A percentile compares a stretch with the other conserved stretches of the same genome.
phyloP scores from a whole-genome alignment of 169 alveolate genomes.

The Eimeria acervulina region DNA sequence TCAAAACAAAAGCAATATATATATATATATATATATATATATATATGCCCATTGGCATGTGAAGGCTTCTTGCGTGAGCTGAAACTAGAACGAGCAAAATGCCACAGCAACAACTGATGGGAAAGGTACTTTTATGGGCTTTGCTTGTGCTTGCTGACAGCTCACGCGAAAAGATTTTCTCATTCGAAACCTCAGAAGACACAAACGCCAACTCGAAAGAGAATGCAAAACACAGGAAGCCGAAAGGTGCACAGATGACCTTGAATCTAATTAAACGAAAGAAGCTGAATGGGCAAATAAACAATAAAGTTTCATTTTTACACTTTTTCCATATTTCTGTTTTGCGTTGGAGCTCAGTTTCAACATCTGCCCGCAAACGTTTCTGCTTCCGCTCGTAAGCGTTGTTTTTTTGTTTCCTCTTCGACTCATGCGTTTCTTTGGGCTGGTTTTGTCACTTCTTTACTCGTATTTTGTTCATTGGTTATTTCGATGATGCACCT shows the following conservation, averaged over 20 bases:
- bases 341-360: conserved; percentile 27
- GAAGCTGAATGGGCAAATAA: background rate
- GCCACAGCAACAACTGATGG: background rate
- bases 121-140: background rate
- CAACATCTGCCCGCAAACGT: conserved; percentile 93
- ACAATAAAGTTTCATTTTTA: background rate
- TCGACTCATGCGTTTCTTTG: background rate
- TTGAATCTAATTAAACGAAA: background rate
- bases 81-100: background rate
- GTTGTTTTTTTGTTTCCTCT: background rate
- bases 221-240: conserved; percentile 85
- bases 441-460: background rate
- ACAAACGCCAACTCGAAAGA: conserved; percentile 92
- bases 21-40: too few species aligned
- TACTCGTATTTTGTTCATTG: too few species aligned
- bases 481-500: too few species aligned
- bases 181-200: conserved; percentile 92
- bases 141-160: conserved; percentile 1
- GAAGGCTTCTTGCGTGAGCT: too few species aligned
- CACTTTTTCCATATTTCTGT: background rate
- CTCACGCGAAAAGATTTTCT: conserved; percentile 96
- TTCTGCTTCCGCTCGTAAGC: conserved; percentile 93
- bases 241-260: background rate
- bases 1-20: too few species aligned
- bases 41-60: too few species aligned